A percentile compares a stretch with the other conserved stretches of the same genome.
Conservation (phyloP, 106 monocot genomes). For the Ottelia alismoides region DNA sequence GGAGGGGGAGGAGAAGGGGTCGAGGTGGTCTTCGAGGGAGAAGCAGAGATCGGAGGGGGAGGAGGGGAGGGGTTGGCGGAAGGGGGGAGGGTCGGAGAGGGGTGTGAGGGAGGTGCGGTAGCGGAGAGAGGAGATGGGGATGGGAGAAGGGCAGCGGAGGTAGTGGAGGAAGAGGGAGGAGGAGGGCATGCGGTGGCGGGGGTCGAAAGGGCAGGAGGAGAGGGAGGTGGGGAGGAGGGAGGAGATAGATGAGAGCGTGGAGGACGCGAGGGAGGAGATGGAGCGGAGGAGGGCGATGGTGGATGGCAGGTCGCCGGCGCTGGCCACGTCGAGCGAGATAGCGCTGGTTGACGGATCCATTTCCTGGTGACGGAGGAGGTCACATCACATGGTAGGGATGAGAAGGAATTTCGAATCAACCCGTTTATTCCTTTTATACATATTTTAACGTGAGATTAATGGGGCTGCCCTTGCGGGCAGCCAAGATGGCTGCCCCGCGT, state of each 20-base stretch:
- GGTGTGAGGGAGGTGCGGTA: slow-evolving; percentile 14
- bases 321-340: too few relatives aligned
- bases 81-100: slow-evolving; percentile 14
- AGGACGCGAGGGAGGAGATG: slow-evolving; percentile 16
- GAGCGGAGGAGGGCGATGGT: slow-evolving; percentile 25
- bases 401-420: too few relatives aligned
- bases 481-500: too few relatives aligned
- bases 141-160: slow-evolving; percentile 38
- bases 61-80: slow-evolving; percentile 15
- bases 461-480: too few relatives aligned
- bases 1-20: slow-evolving; percentile 4
- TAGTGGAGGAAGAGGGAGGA: slow-evolving; percentile 47
- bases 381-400: too few relatives aligned
- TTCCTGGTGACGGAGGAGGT: too few relatives aligned
- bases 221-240: slow-evolving; percentile 9
- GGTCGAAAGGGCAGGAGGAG: slow-evolving; percentile 29
- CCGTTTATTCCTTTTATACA: too few relatives aligned
- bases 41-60: slow-evolving; percentile 47
- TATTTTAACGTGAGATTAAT: too few relatives aligned
- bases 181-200: slow-evolving; percentile 43
- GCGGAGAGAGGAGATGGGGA: slow-evolving; percentile 18
- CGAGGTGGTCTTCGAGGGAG: slow-evolving; percentile 44
- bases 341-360: too few relatives aligned
- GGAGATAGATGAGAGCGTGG: slow-evolving; percentile 12
- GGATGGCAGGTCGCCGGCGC: slow-evolving; percentile 12